Evolutionary conservation across 2,329 filamentous ascomycete genomes (phyloP), one percentile per base, ranked within the genome.

Genomic region (Aspergillus viridinutans): DNA sequence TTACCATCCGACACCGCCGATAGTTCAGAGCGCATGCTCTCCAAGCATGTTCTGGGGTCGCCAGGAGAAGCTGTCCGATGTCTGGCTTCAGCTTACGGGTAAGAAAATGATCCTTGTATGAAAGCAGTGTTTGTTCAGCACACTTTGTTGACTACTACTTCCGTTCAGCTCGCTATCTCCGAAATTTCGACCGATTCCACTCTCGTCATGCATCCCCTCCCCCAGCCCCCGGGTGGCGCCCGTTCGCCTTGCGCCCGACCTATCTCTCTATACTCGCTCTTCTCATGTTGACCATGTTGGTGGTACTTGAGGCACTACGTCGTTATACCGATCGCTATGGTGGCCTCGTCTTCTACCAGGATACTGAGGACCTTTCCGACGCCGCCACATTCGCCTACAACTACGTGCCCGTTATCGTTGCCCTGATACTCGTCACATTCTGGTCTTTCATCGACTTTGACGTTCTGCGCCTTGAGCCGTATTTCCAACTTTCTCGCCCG

Each of bases 381-480:
- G 8, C 58, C 9, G 62, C 69, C 50, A 72, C 69, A 1, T 72
- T 74, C 53, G 63, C 62, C 47, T 74, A 72, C 57, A 73, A 74
- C 49, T 73, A 74, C 74, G 71, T 69, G 60, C 77, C 56, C 66
- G 76, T 79, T 35, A 72, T 81, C 35, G 58, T 76, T 17, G 74
- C 79, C 12, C 72, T 81, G 20, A 67, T 75, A 6, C 78, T 80
- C 29, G 74, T 78, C 43, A 75, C 78, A 21, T 61, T 78, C 1
- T 81, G 78, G 78, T 76, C 78, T 49, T 76, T 80, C 55, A 72
- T 77, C 12, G 78, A 81, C 55, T 81, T 77, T 53, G 78, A 81
- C 58, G 77, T 80, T 21, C 75, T 80, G 52, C 77, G 78, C 5
- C 64, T 81, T 20, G 78, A 81, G 50, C 78, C 78, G 2, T 81